These are phyloP conservation scores for Hemileccinum impolitum DNA, from an alignment of 768 basidiomycete species.

Conservation along the genomic window DNA sequence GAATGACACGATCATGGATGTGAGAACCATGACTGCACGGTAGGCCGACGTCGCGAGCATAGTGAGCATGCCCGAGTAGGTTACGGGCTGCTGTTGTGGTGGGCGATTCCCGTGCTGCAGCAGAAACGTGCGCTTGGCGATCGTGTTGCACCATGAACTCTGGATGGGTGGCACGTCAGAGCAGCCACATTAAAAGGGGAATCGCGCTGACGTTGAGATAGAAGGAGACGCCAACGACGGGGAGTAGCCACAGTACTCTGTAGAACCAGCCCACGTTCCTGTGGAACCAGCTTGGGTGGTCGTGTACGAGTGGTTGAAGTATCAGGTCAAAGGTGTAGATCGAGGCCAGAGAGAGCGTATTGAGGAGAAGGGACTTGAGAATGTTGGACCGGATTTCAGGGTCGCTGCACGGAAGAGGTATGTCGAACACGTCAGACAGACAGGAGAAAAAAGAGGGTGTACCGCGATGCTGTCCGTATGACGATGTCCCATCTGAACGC, in stretches of 20 bases:
- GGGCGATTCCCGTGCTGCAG: constrained; percentile 68
- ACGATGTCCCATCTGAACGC: constrained; percentile 73
- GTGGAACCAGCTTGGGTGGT: constrained; percentile 63
- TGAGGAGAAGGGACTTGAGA: constrained; percentile 72
- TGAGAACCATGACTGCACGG: constrained; percentile 75
- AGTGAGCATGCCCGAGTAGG: constrained; percentile 68
- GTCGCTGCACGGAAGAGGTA: constrained; percentile 47
- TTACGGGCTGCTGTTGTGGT: constrained; percentile 48
- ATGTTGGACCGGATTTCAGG: constrained; percentile 71
- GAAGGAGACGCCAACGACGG: constrained; percentile 69
- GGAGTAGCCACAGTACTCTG: constrained; percentile 74
- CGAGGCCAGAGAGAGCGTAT: constrained; percentile 64
- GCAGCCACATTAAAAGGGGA: constrained; percentile 6
- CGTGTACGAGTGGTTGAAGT: constrained; percentile 62
- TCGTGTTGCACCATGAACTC: constrained; percentile 74
- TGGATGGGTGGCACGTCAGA: constrained; percentile 29
- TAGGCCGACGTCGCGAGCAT: constrained; percentile 80
- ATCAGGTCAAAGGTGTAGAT: constrained; percentile 76
- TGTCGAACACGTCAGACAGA: constrained; percentile 9
- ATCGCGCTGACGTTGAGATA: constrained; percentile 71
- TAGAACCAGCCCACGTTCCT: constrained; percentile 75
- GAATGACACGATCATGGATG: constrained; percentile 68
- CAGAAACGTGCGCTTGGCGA: constrained; percentile 71
- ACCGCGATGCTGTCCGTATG: constrained; percentile 57
- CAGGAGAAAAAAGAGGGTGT: constrained; percentile 15